A percentile compares a stretch with the other conserved stretches of the same genome.
These are phyloP conservation scores for Rubus idaeus DNA, from an alignment of 306 rosid species.

Conservation along the genomic window DNA sequence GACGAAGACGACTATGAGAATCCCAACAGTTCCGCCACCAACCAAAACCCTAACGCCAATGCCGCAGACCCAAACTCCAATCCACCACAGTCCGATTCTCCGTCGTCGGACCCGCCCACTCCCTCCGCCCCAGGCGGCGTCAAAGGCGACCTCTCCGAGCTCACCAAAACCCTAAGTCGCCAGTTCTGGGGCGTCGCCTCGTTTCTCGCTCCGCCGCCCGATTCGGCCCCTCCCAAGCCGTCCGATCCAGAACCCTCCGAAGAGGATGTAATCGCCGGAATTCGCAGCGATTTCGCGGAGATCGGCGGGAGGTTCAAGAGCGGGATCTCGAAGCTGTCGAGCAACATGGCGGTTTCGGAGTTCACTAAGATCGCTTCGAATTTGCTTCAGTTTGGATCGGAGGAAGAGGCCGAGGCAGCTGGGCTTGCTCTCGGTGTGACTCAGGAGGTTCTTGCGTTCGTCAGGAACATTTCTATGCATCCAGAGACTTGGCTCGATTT, in stretches of 20 bases:
- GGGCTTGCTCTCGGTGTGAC: conserved; percentile 60
- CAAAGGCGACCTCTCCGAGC: conserved; percentile 79
- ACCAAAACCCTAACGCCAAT: conserved; percentile 13
- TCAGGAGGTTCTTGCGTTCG: conserved; percentile 73
- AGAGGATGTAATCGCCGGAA: conserved; percentile 80
- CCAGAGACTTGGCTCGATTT: conserved; percentile 90
- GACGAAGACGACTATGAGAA: conserved; percentile 33
- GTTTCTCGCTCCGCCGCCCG: conserved; percentile 86
- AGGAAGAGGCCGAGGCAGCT: conserved; percentile 51
- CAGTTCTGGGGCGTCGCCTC: conserved; percentile 92
- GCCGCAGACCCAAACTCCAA: conserved; percentile 28
- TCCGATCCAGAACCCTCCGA: conserved; percentile 34
- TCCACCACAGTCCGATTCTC: conserved; percentile 26
- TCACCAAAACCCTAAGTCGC: conserved; percentile 64
- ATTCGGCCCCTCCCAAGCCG: conserved; percentile 27
- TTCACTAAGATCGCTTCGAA: conserved; percentile 91
- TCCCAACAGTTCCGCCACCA: neutral
- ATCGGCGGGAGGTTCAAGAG: conserved; percentile 75
- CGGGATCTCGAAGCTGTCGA: conserved; percentile 78
- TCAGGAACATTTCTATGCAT: conserved; percentile 65
- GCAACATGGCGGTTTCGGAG: conserved; percentile 61
- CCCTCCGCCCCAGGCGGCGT: conserved; percentile 47
- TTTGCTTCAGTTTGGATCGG: conserved; percentile 77
- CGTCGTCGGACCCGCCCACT: conserved; percentile 26
- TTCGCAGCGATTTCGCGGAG: conserved; percentile 86